Conservation (phyloP, 2,329 filamentous ascomycete genomes). For the Ophiostoma himal-ulmi region DNA sequence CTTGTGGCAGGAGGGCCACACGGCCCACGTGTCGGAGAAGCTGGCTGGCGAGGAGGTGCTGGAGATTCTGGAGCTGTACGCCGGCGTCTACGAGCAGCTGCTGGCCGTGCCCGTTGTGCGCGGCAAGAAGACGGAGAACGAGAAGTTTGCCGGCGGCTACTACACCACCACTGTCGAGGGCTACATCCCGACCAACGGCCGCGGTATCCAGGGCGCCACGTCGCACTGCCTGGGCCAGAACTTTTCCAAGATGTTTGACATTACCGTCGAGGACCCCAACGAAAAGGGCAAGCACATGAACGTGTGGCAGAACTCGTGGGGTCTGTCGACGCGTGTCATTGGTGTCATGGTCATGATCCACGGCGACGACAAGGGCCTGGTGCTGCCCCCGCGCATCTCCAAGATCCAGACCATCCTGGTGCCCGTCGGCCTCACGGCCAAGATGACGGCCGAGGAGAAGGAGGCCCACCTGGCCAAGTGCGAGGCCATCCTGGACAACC, state of each 20-base stretch:
- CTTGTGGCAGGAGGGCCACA: slow-evolving; percentile 95
- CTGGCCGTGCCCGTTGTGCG: slow-evolving; percentile 92
- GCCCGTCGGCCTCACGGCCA: slow-evolving; percentile 88
- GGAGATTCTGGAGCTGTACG: slow-evolving; percentile 89
- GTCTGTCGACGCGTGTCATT: slow-evolving; percentile 91
- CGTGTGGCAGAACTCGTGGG: slow-evolving; percentile 99
- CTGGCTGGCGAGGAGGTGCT: slow-evolving; percentile 79
- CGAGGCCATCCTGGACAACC: slow-evolving; percentile 60
- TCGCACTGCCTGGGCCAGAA: slow-evolving; percentile 95
- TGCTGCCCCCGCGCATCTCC: slow-evolving; percentile 84
- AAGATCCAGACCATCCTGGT: slow-evolving; percentile 82
- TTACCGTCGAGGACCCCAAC: slow-evolving; percentile 87
- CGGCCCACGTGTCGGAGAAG: slow-evolving; percentile 78
- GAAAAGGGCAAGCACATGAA: slow-evolving; percentile 74
- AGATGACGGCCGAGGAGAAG: slow-evolving; percentile 73
- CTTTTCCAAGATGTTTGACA: slow-evolving; percentile 97
- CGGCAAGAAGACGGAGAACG: slow-evolving; percentile 91
- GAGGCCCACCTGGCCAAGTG: slow-evolving; percentile 70
- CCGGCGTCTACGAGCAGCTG: slow-evolving; percentile 84
- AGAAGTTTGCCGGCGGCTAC: slow-evolving; percentile 94
- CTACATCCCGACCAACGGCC: slow-evolving; percentile 90
- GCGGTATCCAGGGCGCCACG: slow-evolving; percentile 93
- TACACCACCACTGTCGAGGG: slow-evolving; percentile 97
- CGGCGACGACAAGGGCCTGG: slow-evolving; percentile 89
- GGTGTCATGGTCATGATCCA: slow-evolving; percentile 99